phyloP scores from a whole-genome alignment of 768 basidiomycete species.

The Xerocomellus chrysenteron region DNA sequence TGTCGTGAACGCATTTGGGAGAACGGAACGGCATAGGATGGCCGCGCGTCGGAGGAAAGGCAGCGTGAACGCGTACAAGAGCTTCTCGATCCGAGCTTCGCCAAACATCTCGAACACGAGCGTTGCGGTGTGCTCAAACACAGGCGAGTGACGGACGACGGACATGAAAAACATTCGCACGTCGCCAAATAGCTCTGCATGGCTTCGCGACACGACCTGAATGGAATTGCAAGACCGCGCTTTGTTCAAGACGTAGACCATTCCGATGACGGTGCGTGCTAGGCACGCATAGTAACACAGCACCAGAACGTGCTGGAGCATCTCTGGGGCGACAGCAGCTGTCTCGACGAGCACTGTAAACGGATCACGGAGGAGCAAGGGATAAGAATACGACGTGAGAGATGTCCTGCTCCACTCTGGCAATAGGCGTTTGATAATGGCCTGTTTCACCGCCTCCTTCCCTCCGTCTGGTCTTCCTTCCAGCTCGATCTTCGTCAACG shows the following conservation, averaged over 20 bases:
- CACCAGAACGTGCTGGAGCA: constrained; percentile 84
- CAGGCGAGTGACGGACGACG: constrained; percentile 83
- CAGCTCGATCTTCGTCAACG: constrained; percentile 66
- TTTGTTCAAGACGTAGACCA: constrained; percentile 81
- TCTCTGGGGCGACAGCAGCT: constrained; percentile 86
- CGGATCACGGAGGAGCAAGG: constrained; percentile 86
- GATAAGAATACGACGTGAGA: constrained; percentile 78
- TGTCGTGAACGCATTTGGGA: constrained; percentile 58
- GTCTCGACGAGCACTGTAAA: constrained; percentile 88
- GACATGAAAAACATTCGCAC: constrained; percentile 90
- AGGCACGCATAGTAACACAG: constrained; percentile 90
- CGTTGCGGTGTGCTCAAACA: constrained; percentile 83
- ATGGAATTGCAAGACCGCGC: constrained; percentile 53
- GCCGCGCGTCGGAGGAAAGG: constrained; percentile 90
- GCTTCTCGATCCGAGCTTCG: constrained; percentile 79
- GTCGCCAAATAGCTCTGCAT: constrained; percentile 78
- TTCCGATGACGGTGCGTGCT: constrained; percentile 79
- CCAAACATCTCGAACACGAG: constrained; percentile 78
- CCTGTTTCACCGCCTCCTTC: constrained; percentile 73
- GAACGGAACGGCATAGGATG: constrained; percentile 76
- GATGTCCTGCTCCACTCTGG: constrained; percentile 92
- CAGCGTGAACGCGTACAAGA: constrained; percentile 84
- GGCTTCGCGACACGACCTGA: constrained; percentile 45
- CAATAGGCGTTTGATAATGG: constrained; percentile 83
- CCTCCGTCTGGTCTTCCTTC: constrained; percentile 71